A percentile compares a stretch with the other conserved stretches of the same genome.
Evolutionary conservation across 805 yeast species (phyloP).

Genomic region (Wickerhamiella parazyma): DNA sequence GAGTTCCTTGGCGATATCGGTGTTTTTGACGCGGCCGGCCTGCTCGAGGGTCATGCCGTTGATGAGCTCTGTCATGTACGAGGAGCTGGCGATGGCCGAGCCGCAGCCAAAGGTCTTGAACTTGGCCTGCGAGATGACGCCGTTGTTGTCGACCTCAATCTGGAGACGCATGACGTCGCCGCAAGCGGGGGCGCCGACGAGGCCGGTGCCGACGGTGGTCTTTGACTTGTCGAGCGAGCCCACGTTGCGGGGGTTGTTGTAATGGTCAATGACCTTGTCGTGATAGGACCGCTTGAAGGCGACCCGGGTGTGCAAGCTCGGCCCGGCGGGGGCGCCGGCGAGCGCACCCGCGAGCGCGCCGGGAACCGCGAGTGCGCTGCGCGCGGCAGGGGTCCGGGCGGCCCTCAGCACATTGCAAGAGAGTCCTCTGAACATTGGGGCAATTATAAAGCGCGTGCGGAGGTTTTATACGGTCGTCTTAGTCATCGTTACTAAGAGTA

Average conservation of each 20-base stretch:
- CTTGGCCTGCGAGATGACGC: slow-evolving; percentile 85
- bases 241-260: slow-evolving; percentile 91
- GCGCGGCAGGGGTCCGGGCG: neutral
- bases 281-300: slow-evolving; percentile 37
- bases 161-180: slow-evolving; percentile 98
- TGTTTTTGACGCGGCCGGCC: slow-evolving; percentile 83
- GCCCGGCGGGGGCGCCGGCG: neutral
- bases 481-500: too few relatives aligned
- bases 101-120: slow-evolving; percentile 99
- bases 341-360: neutral
- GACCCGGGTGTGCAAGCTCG: too few relatives aligned
- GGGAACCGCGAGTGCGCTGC: neutral
- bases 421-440: neutral
- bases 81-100: slow-evolving; percentile 90
- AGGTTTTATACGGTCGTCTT: too few relatives aligned
- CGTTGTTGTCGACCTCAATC: slow-evolving; percentile 84
- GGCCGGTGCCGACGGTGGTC: slow-evolving; percentile 80
- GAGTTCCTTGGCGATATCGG: slow-evolving; percentile 86
- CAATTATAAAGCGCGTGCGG: too few relatives aligned
- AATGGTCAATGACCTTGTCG: slow-evolving; percentile 89
- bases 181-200: slow-evolving; percentile 98
- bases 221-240: slow-evolving; percentile 77
- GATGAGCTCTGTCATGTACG: slow-evolving; percentile 88
- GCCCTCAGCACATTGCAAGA: neutral
- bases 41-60: slow-evolving; percentile 91